A percentile compares a stretch with the other conserved stretches of the same genome.
These are phyloP conservation scores for Austroboletus eburneus DNA, from an alignment of 768 basidiomycete genomes.

Conservation along the genomic window DNA sequence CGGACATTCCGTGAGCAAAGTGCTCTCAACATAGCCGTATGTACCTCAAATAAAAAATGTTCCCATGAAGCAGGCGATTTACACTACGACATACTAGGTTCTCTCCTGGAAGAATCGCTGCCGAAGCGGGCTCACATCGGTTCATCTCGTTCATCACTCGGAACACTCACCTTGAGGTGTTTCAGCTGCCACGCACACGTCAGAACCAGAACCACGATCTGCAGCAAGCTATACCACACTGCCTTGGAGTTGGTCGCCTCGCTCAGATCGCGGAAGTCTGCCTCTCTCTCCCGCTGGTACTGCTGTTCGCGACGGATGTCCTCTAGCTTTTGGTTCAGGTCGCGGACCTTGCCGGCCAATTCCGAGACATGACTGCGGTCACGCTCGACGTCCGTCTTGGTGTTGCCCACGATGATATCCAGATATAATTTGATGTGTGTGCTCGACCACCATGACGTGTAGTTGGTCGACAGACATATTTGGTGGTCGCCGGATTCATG, in stretches of 20 bases:
- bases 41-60: conserved; percentile 5
- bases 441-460: conserved; percentile 81
- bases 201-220: conserved; percentile 77
- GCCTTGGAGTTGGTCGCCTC: conserved; percentile 89
- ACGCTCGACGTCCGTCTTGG: conserved; percentile 81
- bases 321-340: conserved; percentile 89
- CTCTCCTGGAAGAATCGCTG: conserved; percentile 87
- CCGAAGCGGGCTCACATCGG: not conserved
- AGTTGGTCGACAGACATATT: conserved; percentile 93
- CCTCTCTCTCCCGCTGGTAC: conserved; percentile 94
- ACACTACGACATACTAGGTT: conserved; percentile 36
- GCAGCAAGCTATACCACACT: conserved; percentile 90
- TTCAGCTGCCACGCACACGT: conserved; percentile 93
- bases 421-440: conserved; percentile 93
- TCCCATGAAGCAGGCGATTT: conserved; percentile 7
- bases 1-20: not conserved
- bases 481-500: conserved; percentile 96
- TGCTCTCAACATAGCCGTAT: not conserved
- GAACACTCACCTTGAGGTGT: conserved; percentile 73
- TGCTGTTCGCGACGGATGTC: conserved; percentile 94
- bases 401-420: conserved; percentile 87
- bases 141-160: not conserved
- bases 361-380: conserved; percentile 84
- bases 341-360: conserved; percentile 78
- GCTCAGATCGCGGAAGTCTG: conserved; percentile 83